Evolutionary conservation across 176 grass and related monocot genomes (phyloP).

Genomic region (Eragrostis nindensis): DNA sequence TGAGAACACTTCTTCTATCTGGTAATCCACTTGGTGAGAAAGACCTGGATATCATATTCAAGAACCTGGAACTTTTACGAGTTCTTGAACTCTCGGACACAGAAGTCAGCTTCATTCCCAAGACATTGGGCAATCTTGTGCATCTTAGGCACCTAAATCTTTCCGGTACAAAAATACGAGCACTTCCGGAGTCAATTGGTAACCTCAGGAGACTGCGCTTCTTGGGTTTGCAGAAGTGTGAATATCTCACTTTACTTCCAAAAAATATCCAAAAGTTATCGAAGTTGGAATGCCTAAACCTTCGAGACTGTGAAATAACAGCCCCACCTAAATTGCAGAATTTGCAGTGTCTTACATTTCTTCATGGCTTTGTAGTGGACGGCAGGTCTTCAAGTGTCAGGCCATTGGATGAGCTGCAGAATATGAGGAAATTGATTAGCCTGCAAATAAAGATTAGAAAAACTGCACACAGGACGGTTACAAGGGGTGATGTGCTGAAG

Average conservation of each 20-base stretch:
- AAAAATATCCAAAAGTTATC: conserved; percentile 27
- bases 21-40: conserved; percentile 26
- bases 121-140: conserved; percentile 33
- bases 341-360: conserved; percentile 20
- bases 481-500: conserved; percentile 14
- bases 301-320: conserved; percentile 18
- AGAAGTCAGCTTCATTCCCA: conserved; percentile 32
- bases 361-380: conserved; percentile 38
- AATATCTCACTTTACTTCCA: conserved; percentile 23
- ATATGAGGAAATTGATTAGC: conserved; percentile 15
- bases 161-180: conserved; percentile 34
- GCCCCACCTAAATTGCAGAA: conserved; percentile 25
- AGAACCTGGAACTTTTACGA: conserved; percentile 11
- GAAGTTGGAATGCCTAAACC: conserved; percentile 40
- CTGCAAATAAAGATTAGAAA: conserved; percentile 19
- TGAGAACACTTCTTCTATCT: conserved; percentile 45
- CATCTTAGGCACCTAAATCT: conserved; percentile 48
- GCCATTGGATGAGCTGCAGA: conserved; percentile 39
- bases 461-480: neutral
- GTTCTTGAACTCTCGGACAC: conserved; percentile 40
- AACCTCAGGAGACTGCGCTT: conserved; percentile 42
- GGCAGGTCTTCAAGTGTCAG: too few species aligned
- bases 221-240: conserved; percentile 36
- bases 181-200: conserved; percentile 23
- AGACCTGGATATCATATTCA: conserved; percentile 1